A percentile compares a stretch with the other conserved stretches of the same genome.
Evolutionary conservation across 257 asterid species (phyloP).

Genomic region (Coffea canephora): DNA sequence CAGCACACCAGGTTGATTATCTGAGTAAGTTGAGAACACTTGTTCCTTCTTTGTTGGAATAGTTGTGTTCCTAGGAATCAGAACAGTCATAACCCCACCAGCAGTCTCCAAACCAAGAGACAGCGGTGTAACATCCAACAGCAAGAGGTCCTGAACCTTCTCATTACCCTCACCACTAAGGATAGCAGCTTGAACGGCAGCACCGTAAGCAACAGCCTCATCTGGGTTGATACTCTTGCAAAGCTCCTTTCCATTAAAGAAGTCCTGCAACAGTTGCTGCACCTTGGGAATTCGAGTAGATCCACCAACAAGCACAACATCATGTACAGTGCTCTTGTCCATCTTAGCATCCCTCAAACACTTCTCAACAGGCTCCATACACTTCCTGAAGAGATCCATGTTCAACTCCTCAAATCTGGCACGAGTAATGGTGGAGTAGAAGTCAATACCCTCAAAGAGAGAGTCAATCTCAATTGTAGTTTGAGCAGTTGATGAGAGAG

Average conservation of each 20-base stretch:
- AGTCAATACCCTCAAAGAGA: conserved; percentile 71
- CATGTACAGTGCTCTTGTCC: conserved; percentile 76
- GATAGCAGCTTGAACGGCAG: conserved; percentile 46
- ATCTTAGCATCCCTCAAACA: conserved; percentile 87
- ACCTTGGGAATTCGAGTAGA: conserved; percentile 47
- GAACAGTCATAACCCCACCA: conserved; percentile 43
- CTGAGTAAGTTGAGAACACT: conserved; percentile 46
- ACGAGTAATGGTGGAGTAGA: conserved; percentile 73
- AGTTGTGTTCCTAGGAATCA: conserved; percentile 41
- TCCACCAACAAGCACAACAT: conserved; percentile 56
- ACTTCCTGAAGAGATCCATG: conserved; percentile 78
- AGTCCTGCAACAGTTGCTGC: conserved; percentile 37
- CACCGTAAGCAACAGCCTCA: conserved; percentile 48
- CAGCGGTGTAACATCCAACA: conserved; percentile 37
- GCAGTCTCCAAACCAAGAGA: conserved; percentile 43
- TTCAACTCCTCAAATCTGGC: conserved; percentile 78
- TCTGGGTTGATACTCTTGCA: conserved; percentile 50
- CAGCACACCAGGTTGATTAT: conserved; percentile 43
- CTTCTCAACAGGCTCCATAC: conserved; percentile 91
- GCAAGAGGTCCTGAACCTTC: conserved; percentile 39
- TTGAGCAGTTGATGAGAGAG: conserved; percentile 85
- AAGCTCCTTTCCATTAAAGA: conserved; percentile 42
- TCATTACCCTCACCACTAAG: conserved; percentile 44
- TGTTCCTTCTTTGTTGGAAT: conserved; percentile 44
- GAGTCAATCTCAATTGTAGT: conserved; percentile 81